Percentiles rank a stretch among this genome's conserved stretches.
These are phyloP conservation scores for Ceratocystis albifundus DNA, from an alignment of 2,329 filamentous ascomycete species.

Conservation along the genomic window DNA sequence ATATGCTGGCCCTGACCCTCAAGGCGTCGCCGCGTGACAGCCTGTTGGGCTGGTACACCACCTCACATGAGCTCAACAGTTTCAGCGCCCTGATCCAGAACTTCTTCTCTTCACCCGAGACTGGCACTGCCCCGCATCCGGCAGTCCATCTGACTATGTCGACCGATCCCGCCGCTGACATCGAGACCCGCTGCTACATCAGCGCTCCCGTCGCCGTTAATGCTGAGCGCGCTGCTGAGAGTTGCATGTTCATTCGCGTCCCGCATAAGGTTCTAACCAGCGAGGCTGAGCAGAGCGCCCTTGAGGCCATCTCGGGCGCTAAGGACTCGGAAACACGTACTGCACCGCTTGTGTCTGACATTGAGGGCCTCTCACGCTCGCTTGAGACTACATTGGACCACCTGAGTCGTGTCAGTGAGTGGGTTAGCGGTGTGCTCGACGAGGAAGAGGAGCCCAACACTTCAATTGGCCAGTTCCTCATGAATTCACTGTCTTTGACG, in stretches of 20 bases:
- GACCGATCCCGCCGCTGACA: slow-evolving; percentile 75
- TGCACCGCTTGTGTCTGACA: slow-evolving; percentile 67
- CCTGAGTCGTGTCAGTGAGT: slow-evolving; percentile 81
- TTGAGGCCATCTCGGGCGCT: slow-evolving; percentile 75
- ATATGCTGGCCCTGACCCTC: slow-evolving; percentile 90
- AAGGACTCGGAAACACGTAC: slow-evolving; percentile 66
- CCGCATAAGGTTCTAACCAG: slow-evolving; percentile 88
- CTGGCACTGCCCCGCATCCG: slow-evolving; percentile 94
- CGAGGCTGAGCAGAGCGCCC: slow-evolving; percentile 52
- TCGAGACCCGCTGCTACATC: slow-evolving; percentile 89
- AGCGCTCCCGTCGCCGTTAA: slow-evolving; percentile 90
- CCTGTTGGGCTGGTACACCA: slow-evolving; percentile 97
- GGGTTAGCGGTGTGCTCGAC: slow-evolving; percentile 86
- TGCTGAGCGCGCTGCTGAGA: slow-evolving; percentile 86
- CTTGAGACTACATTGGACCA: slow-evolving; percentile 80
- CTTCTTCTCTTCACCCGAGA: slow-evolving; percentile 95
- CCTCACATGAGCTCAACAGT: slow-evolving; percentile 89
- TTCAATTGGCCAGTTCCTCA: slow-evolving; percentile 84
- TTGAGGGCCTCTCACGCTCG: slow-evolving; percentile 76
- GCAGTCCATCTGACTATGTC: slow-evolving; percentile 93
- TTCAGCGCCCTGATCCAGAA: slow-evolving; percentile 99
- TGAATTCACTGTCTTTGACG: slow-evolving; percentile 83
- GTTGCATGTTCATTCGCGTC: slow-evolving; percentile 93
- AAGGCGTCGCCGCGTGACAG: slow-evolving; percentile 89
- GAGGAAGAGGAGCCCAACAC: slow-evolving; percentile 85